A percentile compares a stretch with the other conserved stretches of the same genome.
Evolutionary conservation across 345 rosid species (phyloP).

Genomic region (Kandelia obovata): DNA sequence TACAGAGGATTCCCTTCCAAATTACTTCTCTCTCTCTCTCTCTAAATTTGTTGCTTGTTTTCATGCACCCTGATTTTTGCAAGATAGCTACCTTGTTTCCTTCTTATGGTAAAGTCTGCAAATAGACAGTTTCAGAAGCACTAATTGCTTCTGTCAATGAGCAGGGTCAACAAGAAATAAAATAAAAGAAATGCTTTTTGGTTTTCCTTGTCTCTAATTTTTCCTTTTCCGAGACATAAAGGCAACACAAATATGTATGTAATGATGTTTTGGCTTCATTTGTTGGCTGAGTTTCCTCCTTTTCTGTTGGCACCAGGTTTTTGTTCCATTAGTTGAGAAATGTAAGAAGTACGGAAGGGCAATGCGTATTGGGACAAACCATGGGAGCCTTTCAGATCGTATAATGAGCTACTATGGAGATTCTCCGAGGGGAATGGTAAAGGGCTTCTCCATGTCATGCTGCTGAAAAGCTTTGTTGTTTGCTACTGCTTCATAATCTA

Average conservation of each 20-base stretch:
- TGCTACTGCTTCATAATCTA: constrained; percentile 14
- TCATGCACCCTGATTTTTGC: not conserved
- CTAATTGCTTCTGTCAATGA: too few species aligned
- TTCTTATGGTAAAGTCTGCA: too few species aligned
- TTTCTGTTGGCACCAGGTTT: constrained; percentile 47
- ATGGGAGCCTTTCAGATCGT: constrained; percentile 98
- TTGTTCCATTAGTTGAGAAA: constrained; percentile 95
- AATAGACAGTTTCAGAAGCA: too few species aligned
- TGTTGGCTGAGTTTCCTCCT: not conserved
- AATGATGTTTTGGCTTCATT: not conserved
- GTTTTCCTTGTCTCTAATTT: too few species aligned
- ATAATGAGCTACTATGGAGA: constrained; percentile 98
- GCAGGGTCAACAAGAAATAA: too few species aligned
- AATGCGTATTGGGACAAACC: constrained; percentile 98
- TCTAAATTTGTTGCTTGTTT: too few species aligned
- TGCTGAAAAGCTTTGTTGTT: constrained; percentile 11
- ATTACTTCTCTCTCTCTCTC: too few species aligned
- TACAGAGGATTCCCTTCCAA: too few species aligned
- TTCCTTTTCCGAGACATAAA: too few species aligned
- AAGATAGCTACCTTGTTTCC: not conserved
- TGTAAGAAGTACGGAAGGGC: constrained; percentile 97
- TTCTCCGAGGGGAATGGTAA: constrained; percentile 98
- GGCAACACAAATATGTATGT: too few species aligned
- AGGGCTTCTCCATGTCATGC: constrained; percentile 17
- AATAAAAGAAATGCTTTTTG: too few species aligned